Percentiles rank a stretch among this genome's conserved stretches.
Conservation (phyloP, 306 rosid genomes). For the Styphnolobium japonicum region DNA sequence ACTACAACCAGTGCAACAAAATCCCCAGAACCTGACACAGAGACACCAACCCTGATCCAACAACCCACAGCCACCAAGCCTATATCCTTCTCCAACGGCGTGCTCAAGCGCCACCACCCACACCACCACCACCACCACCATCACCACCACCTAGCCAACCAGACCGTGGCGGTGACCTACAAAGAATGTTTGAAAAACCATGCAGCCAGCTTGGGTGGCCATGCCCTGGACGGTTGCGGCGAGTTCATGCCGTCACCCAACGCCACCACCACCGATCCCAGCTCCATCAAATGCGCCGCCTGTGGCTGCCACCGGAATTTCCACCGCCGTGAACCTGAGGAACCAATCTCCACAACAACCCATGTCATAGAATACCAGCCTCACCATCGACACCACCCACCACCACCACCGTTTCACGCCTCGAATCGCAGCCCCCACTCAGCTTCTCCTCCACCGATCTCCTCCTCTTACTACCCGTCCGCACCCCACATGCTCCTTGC, state of each 20-base stretch:
- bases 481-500: conserved; percentile 94
- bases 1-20: conserved; percentile 35
- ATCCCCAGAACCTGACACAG: conserved; percentile 69
- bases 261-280: conserved; percentile 62
- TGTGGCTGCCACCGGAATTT: conserved; percentile 97
- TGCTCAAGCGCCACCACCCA: conserved; percentile 70
- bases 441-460: conserved; percentile 95
- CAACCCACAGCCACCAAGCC: conserved; percentile 45
- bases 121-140: conserved; percentile 25
- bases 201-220: conserved; percentile 84
- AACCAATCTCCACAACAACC: conserved; percentile 42
- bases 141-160: background rate
- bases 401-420: conserved; percentile 35
- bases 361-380: conserved; percentile 83
- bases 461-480: conserved; percentile 89
- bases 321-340: conserved; percentile 96
- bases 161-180: conserved; percentile 41
- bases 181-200: conserved; percentile 91
- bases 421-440: conserved; percentile 66
- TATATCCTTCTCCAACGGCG: conserved; percentile 66
- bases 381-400: conserved; percentile 80
- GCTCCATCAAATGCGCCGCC: conserved; percentile 87
- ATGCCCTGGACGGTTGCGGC: conserved; percentile 91
- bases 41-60: conserved; percentile 62
- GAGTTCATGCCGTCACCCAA: conserved; percentile 90